Conservation (phyloP, 1,284 basidiomycete species). For the Cryptococcus neoformans region DNA sequence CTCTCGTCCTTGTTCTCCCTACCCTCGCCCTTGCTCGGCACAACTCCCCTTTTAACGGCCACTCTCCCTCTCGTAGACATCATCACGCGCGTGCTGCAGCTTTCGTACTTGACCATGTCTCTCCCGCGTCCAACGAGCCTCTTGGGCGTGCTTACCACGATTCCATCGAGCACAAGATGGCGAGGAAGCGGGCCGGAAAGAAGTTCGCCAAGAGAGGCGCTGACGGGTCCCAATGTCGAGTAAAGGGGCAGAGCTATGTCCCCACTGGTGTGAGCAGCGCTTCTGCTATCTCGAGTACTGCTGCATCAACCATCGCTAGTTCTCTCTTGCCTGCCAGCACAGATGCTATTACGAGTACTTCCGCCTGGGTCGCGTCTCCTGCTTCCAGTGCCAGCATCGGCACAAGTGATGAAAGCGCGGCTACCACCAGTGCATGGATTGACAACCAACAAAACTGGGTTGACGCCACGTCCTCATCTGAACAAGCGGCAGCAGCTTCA, state of each 20-base stretch:
- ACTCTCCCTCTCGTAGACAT: conserved; percentile 8
- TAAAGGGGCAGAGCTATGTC: not conserved
- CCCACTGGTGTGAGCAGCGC: conserved; percentile 2
- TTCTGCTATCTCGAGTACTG: not conserved
- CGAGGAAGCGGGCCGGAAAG: conserved; percentile 1
- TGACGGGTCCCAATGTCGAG: conserved; percentile 11
- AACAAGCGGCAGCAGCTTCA: not conserved
- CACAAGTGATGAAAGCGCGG: not conserved
- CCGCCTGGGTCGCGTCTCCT: not conserved
- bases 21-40: conserved; percentile 10
- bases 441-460: not conserved
- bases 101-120: not conserved
- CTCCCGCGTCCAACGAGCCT: not conserved
- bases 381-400: not conserved
- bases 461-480: conserved; percentile 5
- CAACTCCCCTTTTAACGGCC: conserved; percentile 10
- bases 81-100: conserved; percentile 11
- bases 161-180: conserved; percentile 17
- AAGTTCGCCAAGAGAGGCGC: conserved; percentile 10
- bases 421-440: not conserved
- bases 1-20: conserved; percentile 15
- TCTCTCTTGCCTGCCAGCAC: conserved; percentile 3
- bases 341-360: conserved; percentile 12
- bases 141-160: not conserved
- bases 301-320: not conserved